Percentiles rank a stretch among this genome's conserved stretches.
Conservation (phyloP, 805 yeast genomes). For the Yamadazyma tumulicola region DNA sequence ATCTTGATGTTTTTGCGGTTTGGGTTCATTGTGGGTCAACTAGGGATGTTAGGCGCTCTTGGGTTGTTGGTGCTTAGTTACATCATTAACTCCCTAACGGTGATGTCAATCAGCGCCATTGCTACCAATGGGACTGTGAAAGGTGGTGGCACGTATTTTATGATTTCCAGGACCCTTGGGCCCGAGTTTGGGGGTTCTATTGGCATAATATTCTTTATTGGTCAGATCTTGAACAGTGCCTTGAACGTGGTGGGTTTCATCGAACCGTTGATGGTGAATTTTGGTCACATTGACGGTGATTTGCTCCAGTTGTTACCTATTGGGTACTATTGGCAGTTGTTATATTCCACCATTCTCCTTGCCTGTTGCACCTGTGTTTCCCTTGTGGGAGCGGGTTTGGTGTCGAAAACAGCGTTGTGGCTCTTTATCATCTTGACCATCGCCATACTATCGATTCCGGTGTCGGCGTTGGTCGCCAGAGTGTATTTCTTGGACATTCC, state of each 20-base stretch:
- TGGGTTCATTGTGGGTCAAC: conserved; percentile 92
- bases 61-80: conserved; percentile 69
- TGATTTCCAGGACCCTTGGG: conserved; percentile 92
- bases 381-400: conserved; percentile 74
- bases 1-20: conserved; percentile 93
- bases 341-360: conserved; percentile 68
- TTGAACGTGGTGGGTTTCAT: conserved; percentile 94
- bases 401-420: conserved; percentile 76
- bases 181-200: conserved; percentile 99
- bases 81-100: conserved; percentile 76
- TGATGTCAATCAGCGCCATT: conserved; percentile 88
- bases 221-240: conserved; percentile 89
- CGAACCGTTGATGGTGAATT: conserved; percentile 82
- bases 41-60: conserved; percentile 81
- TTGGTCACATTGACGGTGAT: conserved; percentile 60
- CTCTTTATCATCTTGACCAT: conserved; percentile 62
- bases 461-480: conserved; percentile 62
- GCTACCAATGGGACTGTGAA: conserved; percentile 96
- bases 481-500: conserved; percentile 57
- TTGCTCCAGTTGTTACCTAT: conserved; percentile 60
- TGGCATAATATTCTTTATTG: conserved; percentile 90
- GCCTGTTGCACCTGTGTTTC: conserved; percentile 73
- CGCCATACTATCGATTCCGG: conserved; percentile 78
- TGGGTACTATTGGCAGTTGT: conserved; percentile 63
- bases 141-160: conserved; percentile 98